A percentile compares a stretch with the other conserved stretches of the same genome.
Conservation (phyloP, 495 filamentous ascomycete species). For the Lineolata rhizophorae region DNA sequence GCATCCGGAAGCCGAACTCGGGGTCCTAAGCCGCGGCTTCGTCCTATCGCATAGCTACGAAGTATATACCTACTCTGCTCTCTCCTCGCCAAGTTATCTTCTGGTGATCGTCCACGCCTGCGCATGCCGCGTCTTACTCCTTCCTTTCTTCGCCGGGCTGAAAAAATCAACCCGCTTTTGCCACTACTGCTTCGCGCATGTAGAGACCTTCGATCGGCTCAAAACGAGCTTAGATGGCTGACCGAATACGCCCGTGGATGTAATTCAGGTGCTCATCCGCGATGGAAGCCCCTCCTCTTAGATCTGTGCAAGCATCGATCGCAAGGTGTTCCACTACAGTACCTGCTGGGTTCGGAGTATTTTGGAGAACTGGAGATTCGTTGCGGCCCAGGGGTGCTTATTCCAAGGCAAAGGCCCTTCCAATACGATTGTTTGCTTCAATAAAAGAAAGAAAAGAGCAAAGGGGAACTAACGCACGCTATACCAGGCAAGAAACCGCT, state of each 20-base stretch:
- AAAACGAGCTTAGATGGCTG: slow-evolving; percentile 76
- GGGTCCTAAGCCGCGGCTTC: no score
- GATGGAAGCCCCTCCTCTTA: slow-evolving; percentile 6
- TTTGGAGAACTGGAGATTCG: slow-evolving; percentile 69
- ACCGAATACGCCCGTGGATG: slow-evolving; percentile 30
- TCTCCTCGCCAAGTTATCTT: no score
- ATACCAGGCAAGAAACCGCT: background rate
- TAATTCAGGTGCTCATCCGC: slow-evolving; percentile 2
- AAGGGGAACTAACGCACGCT: background rate
- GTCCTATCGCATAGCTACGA: no score
- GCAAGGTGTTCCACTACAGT: slow-evolving; percentile 59
- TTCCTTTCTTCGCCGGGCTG: slow-evolving; percentile 33
- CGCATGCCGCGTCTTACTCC: slow-evolving; percentile 66
- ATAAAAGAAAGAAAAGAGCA: no score
- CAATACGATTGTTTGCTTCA: background rate
- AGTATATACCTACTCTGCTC: no score
- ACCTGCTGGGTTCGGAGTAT: slow-evolving; percentile 70
- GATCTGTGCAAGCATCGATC: slow-evolving; percentile 29
- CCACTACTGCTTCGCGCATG: slow-evolving; percentile 46
- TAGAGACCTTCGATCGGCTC: slow-evolving; percentile 40
- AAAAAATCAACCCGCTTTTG: slow-evolving; percentile 32
- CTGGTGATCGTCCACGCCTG: no score
- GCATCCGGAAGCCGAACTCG: no score
- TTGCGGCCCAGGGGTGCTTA: slow-evolving; percentile 55
- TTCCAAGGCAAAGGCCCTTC: slow-evolving; percentile 39